Base-by-base conservation (phyloP, 2,329 filamentous ascomycete species). In the Diplocarpon rosae region DNA sequence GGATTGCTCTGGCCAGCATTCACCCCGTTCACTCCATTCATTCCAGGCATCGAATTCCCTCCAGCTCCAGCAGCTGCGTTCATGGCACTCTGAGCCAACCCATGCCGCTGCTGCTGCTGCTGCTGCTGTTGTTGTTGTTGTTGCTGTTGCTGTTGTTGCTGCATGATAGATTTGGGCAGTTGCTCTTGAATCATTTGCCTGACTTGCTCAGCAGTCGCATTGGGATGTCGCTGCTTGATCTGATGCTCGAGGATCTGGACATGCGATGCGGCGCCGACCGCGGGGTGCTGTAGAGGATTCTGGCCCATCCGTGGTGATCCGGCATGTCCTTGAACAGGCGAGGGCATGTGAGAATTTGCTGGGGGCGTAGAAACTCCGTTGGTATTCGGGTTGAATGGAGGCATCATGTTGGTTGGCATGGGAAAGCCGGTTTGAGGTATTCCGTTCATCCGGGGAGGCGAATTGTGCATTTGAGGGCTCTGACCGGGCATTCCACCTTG, bases 171-270 rank as follows among this genome's bases (percentile, higher is more conserved):
- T 35, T 51, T 50, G 27, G 47, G 45, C 6, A 59, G 34, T 9
- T 47, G 66, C 31, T 75, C 69, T 1, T 67, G 72, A 3, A 75
- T 72, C 50, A 74, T 57, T 33, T 68, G 66, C 45, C 65, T 69
- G 9, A 78, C 64, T 57, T 78, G 71, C 20, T 78, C 73, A 3
- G 68, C 65, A 1, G 70, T 63, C 50, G 73, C 62, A 38, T 51
- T 49, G 5, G 59, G 59, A 39, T 56, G 56, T 46, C 55, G 54
- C 14, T 51, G 42, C 29, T 54, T 53, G 29, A 56, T 43, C 29
- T 54, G 47, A 11, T 50, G 49, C 35, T 60, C 58, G 8, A 56
- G 47, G 13, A 45, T 48, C 24, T 43, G 43, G 27, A 50, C 41
- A 15, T 42, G 48, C 46, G 49, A 32, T 39, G 36, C 17, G 9